Base-by-base conservation (phyloP, 306 rosid species). In the Myrica gale region DNA sequence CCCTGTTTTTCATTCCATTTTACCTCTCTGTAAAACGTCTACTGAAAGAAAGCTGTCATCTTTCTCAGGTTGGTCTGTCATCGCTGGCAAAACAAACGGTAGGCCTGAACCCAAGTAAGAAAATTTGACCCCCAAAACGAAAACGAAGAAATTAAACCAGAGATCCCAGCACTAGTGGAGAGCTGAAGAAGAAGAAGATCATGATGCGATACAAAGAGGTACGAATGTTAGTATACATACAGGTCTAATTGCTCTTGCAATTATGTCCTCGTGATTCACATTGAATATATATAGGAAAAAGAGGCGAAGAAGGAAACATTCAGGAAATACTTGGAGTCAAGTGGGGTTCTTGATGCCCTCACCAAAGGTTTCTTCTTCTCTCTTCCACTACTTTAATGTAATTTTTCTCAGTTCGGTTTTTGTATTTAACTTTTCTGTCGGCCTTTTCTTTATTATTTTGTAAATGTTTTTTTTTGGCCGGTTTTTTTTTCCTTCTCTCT, bases 251-350 rank as follows among this genome's bases (percentile, higher is more conserved):
- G 41, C 50, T 5, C 10, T 9, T 26, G 6, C 69, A 58, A 1
- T 37, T 6, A 61, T 42, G 37, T 42, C 60, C 13, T 42, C 47
- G 63, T 19, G 20, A 78, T 26, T 79, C 70, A 19, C 42, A 6
- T 47, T 53, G 50, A 17, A 42, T 54, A 55, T 65, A 56, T 74
- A 42, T 74, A 94, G 97, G 98, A 95, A 72, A 95, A 90, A 74
- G 98, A 92, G 80, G 97, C 92, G 0, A 94, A 94, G 84, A 95
- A 92, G 68, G 98, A 95, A 80, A 90, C 85, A 20, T 95, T 92
- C 43, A 85, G 98, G 87, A 95, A 95, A 86, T 95, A 95, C 77
- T 87, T 95, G 63, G 97, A 95, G 77, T 88, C 98, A 72, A 89
- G 89, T 85, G 98, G 97, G 52, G 91, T 85, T 78, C 93, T 95